phyloP scores from a whole-genome alignment of 2,329 filamentous ascomycete species.

The Phialocephala subalpina region DNA sequence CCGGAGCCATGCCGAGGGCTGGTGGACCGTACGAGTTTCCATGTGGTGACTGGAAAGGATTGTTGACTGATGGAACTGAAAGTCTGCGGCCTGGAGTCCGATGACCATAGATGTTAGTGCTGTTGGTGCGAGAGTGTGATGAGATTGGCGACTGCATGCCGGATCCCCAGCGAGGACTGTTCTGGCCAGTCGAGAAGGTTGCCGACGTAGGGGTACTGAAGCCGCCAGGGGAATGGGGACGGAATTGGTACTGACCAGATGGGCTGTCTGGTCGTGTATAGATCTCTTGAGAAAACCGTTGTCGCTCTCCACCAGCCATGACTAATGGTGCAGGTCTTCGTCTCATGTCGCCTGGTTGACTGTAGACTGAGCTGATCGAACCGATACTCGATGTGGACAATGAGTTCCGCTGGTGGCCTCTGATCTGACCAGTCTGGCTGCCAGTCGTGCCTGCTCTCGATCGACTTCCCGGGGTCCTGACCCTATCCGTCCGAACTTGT shows the following conservation, averaged over 20 bases:
- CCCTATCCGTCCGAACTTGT: slow-evolving; percentile 87
- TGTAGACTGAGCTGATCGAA: slow-evolving; percentile 67
- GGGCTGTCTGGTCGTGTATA: slow-evolving; percentile 59
- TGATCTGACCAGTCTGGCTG: slow-evolving; percentile 72
- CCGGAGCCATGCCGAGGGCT: slow-evolving; percentile 61
- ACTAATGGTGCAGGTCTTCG: slow-evolving; percentile 82
- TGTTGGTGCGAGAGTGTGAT: slow-evolving; percentile 66
- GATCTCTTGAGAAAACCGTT: slow-evolving; percentile 72
- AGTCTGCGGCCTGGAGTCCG: slow-evolving; percentile 77
- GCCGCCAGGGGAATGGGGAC: slow-evolving; percentile 70
- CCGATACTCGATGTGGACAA: slow-evolving; percentile 88
- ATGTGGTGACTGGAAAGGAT: slow-evolving; percentile 76
- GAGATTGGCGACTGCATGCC: slow-evolving; percentile 76
- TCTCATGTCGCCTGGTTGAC: slow-evolving; percentile 65
- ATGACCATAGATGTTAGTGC: slow-evolving; percentile 76
- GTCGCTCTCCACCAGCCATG: slow-evolving; percentile 76
- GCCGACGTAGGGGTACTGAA: slow-evolving; percentile 86
- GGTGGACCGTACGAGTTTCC: slow-evolving; percentile 63
- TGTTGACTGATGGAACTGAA: slow-evolving; percentile 80
- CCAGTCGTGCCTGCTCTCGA: slow-evolving; percentile 81
- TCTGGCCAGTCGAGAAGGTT: slow-evolving; percentile 79
- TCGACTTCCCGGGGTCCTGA: slow-evolving; percentile 75
- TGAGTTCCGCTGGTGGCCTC: slow-evolving; percentile 83
- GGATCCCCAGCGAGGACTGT: slow-evolving; percentile 78
- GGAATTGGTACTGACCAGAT: slow-evolving; percentile 71